Base-by-base conservation (phyloP, 768 basidiomycete genomes). In the Pulveroboletus frians region DNA sequence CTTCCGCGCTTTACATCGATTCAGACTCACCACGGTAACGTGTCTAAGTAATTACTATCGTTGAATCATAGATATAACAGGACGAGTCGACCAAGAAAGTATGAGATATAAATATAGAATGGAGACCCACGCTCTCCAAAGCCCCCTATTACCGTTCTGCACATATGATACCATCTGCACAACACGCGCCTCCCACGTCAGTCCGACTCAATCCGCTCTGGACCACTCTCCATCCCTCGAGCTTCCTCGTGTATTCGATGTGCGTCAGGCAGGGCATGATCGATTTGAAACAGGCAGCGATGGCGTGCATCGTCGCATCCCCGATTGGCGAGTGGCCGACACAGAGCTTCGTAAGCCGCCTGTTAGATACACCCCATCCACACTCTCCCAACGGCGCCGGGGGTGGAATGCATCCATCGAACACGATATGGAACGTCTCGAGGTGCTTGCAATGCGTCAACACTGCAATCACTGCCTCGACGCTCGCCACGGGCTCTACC, bases 301-400 rank as follows among this genome's bases (percentile, higher is more conserved):
- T 47, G 5, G 13, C 35, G 7, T 27, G 2, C 4, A 52, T 17
- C 3, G 20, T 43, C 8, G 35, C 43, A n/a, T 54, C 46, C 14
- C 4, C 18, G 29, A 63, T 51, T 0, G 56, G 58, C 11, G 61
- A 60, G 44, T 45, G 46, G 11, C 61, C 61, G 13, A 63, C 43
- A 13, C 32, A 9, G 1, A 63, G n/a, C 27, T 29, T 30, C 5
- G 56, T 50, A 3, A 63, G 53, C 4, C 3, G 41, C 23, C 43
- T 37, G 32, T 60, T 63, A 1, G 31, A 39, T 1, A 49, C 51
- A 3, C 46, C 42, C 46, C 53, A 51, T 18, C 20, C 51, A 18
- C 5, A 1, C 21, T 27, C 39, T 30, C 35, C 20, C 15, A 17
- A 10, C 0, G 14, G 29, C 5, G 2, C 21, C 8, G 40, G 45